Evolutionary conservation across 345 rosid species (phyloP).

Genomic region (Eucalyptus marginata): DNA sequence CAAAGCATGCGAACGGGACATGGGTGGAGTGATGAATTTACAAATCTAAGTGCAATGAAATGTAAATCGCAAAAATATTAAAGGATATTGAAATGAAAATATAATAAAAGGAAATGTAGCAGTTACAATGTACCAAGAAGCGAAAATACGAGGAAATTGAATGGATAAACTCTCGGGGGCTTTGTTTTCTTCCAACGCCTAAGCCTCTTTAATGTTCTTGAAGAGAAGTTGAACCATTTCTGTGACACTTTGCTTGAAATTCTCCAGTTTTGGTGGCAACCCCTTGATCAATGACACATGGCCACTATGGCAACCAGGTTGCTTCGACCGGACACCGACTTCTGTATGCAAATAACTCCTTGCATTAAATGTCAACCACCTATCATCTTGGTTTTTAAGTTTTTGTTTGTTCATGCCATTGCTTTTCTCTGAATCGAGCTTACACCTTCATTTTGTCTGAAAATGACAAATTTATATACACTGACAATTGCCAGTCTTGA

Average conservation of each 20-base stretch:
- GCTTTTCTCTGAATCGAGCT: neutral
- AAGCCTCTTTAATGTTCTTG: neutral
- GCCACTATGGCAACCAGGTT: neutral
- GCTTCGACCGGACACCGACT: neutral
- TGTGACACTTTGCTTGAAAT: neutral
- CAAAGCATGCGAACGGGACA: neutral
- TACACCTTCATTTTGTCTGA: neutral
- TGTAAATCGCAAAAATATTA: neutral
- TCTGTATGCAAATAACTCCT: neutral
- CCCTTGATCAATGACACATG: neutral
- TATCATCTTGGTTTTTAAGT: too few species aligned
- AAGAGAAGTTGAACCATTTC: neutral
- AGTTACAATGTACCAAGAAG: neutral
- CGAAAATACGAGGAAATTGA: neutral
- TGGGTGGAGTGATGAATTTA: neutral
- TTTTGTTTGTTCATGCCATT: too few species aligned
- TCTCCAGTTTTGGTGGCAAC: neutral
- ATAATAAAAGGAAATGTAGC: neutral
- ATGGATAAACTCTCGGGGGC: neutral
- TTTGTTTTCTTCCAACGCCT: neutral
- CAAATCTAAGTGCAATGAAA: neutral
- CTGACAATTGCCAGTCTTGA: neutral
- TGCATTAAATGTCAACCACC: neutral
- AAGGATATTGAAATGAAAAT: neutral
- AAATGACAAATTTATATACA: neutral